phyloP scores from a whole-genome alignment of 192 early-diverging fungal genomes.

The Linnemannia hyalina region DNA sequence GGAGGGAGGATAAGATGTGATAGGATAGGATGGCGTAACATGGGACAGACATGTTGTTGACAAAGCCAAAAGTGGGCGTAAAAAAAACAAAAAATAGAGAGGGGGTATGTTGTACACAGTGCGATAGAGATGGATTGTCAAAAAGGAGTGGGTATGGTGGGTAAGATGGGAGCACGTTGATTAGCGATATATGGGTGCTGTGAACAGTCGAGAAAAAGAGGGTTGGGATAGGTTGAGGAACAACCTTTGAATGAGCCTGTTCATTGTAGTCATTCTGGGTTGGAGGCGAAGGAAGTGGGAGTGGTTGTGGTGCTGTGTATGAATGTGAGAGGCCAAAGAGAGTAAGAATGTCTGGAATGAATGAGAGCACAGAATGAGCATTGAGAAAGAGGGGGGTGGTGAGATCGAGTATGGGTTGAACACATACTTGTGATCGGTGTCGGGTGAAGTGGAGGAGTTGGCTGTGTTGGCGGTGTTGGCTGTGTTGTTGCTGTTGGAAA shows the following conservation, averaged over 20 bases:
- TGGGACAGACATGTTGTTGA: neutral
- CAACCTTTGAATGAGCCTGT: neutral
- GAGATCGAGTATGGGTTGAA: too few species aligned
- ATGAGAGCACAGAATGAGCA: too few species aligned
- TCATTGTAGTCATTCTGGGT: neutral
- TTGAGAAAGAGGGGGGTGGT: too few species aligned
- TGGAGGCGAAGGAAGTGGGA: neutral
- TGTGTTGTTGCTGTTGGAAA: neutral
- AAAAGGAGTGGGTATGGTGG: neutral
- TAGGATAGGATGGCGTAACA: neutral
- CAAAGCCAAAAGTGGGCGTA: neutral
- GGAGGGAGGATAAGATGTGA: neutral
- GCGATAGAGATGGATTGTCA: neutral
- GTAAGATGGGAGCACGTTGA: neutral
- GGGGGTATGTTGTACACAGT: neutral
- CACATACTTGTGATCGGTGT: neutral
- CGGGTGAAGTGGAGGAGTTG: neutral
- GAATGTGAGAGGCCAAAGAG: neutral
- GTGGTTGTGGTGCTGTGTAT: neutral
- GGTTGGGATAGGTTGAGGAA: neutral
- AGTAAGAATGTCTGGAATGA: neutral
- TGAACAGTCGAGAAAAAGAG: neutral
- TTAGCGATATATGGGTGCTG: neutral
- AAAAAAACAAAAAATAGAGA: neutral
- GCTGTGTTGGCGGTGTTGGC: neutral